Base-by-base conservation (phyloP, 2,329 filamentous ascomycete genomes). In the Cladorrhinum sp. region DNA sequence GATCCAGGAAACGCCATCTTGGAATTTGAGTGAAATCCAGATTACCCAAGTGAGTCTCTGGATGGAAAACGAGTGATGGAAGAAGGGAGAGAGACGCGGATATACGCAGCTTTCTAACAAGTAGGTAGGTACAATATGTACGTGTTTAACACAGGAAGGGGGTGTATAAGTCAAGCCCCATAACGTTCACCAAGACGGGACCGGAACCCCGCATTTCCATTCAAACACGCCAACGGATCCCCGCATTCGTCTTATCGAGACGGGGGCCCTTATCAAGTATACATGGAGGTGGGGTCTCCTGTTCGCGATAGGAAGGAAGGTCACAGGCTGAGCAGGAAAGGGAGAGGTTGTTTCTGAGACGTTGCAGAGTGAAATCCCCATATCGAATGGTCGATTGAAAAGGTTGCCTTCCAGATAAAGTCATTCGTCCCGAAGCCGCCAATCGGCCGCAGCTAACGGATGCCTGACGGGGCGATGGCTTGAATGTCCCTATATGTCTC, bases 121-220 rank as follows among this genome's bases (percentile, higher is more conserved):
- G n/a, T n/a, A n/a, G n/a, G n/a, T n/a, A 12, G 49, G 22, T 41
- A 41, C 12, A 41, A 41, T 41, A 41, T 41, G 16, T 41, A n/a
- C 10, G 10, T 45, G 18, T 20, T 13, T 45, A 9, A 22, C 18
- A 45, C 41, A 45, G 41, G n/a, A 45, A 45, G 3, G 41, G 41
- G n/a, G 16, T 36, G 32, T 53, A 25, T 29, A 53, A 29, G 27
- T 53, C n/a, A 27, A 20, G n/a, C 23, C 16, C n/a, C 32, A 18
- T 7, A 20, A 59, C 18, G 27, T 32, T 52, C 20, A n/a, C 61
- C 58, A 59, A 64, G 59, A 41, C 53, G 59, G 62, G 16, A 55
- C 8, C 8, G n/a, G 41, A 45, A 57, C 62, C 49, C 59, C 56
- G 59, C 59, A 53, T 23, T 50, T 32, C 59, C 16, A 18, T n/a